A percentile compares a stretch with the other conserved stretches of the same genome.
phyloP scores from a whole-genome alignment of 2,329 filamentous ascomycete genomes.

The Boeremia lycopersici region DNA sequence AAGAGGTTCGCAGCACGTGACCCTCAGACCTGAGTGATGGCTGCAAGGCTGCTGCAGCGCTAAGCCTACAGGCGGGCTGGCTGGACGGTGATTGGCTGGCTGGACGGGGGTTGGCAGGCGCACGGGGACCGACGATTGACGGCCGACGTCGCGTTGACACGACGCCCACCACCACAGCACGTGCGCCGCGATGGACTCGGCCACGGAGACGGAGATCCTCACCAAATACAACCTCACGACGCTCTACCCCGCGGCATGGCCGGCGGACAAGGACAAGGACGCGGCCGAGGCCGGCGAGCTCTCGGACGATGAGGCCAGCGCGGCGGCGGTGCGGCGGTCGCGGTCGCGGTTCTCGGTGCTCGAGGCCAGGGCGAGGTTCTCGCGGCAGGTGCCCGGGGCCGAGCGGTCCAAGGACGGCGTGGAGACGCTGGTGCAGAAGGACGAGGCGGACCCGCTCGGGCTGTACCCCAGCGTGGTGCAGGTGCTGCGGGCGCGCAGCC shows the following conservation, averaged over 20 bases:
- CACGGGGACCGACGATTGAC: neutral
- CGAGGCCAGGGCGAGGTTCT: slow-evolving; percentile 73
- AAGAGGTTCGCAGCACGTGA: too few species aligned
- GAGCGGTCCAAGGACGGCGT: slow-evolving; percentile 71
- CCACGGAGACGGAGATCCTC: slow-evolving; percentile 71
- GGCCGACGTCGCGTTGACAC: neutral
- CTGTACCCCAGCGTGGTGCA: slow-evolving; percentile 84
- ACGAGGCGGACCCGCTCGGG: slow-evolving; percentile 93
- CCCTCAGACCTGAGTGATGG: too few species aligned
- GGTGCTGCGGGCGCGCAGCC: slow-evolving; percentile 74
- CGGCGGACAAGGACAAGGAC: slow-evolving; percentile 78
- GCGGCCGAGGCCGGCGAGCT: slow-evolving; percentile 62
- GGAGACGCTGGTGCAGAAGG: slow-evolving; percentile 81
- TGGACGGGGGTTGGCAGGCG: neutral
- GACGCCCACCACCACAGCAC: neutral
- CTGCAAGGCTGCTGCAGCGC: too few species aligned
- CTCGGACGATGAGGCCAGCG: slow-evolving; percentile 60
- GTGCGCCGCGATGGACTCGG: slow-evolving; percentile 33
- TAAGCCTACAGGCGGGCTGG: too few species aligned
- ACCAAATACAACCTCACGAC: slow-evolving; percentile 88
- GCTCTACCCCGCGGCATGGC: slow-evolving; percentile 84
- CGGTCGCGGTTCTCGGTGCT: slow-evolving; percentile 86
- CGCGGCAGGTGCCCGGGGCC: slow-evolving; percentile 70
- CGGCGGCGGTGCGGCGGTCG: slow-evolving; percentile 56
- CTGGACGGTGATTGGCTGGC: neutral